Conservation (phyloP, 371 early-diverging fungal species). For the Rhizopus delemar region DNA sequence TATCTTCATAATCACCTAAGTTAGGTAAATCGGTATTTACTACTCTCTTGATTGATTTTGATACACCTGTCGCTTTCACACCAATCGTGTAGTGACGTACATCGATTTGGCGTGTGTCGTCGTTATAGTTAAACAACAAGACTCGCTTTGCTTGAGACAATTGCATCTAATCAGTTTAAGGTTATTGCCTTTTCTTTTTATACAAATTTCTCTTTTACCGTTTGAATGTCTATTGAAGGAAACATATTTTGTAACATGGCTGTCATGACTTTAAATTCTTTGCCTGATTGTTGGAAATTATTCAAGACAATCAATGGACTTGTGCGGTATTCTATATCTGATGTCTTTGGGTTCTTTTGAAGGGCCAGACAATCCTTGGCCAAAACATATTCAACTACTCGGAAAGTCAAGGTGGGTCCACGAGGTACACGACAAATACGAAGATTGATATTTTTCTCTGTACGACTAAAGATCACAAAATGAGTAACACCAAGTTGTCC, state of each 20-base stretch:
- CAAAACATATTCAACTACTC: constrained; percentile 81
- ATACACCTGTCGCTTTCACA: constrained; percentile 86
- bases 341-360: constrained; percentile 81
- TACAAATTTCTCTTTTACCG: constrained; percentile 47
- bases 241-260: constrained; percentile 96
- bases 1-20: constrained; percentile 80
- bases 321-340: constrained; percentile 73
- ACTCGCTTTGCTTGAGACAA: constrained; percentile 88
- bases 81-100: constrained; percentile 90
- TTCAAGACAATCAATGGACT: constrained; percentile 91
- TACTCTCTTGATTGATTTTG: constrained; percentile 85
- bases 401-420: constrained; percentile 94
- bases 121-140: constrained; percentile 88
- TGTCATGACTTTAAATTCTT: constrained; percentile 87
- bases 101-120: constrained; percentile 80
- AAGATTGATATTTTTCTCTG: constrained; percentile 81
- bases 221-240: constrained; percentile 91
- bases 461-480: constrained; percentile 84
- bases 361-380: constrained; percentile 79
- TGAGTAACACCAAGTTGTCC: constrained; percentile 88
- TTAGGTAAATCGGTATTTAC: constrained; percentile 79
- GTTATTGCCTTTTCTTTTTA: too few species aligned
- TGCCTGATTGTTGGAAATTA: constrained; percentile 81
- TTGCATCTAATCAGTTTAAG: constrained; percentile 64
- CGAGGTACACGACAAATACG: constrained; percentile 86